phyloP scores from a whole-genome alignment of 2,329 filamentous ascomycete species.

The Graphiopsis chlorocephala region DNA sequence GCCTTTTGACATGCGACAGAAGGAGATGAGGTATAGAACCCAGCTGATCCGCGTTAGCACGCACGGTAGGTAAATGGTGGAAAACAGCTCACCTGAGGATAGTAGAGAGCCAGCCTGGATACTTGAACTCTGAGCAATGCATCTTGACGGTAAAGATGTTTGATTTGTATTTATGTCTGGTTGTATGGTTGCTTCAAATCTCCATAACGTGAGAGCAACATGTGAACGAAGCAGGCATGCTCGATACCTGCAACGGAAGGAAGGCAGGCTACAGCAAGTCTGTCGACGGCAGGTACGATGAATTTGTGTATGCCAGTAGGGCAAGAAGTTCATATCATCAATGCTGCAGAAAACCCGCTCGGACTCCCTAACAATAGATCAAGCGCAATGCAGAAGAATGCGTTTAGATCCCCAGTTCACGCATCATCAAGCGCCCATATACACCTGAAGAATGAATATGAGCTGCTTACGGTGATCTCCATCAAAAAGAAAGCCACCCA shows the following conservation, averaged over 20 bases:
- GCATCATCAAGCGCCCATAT: neutral
- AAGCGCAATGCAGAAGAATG: neutral
- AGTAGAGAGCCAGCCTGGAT: neutral
- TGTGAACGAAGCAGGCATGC: neutral
- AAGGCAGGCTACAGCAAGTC: neutral
- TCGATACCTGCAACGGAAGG: neutral
- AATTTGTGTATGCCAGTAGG: neutral
- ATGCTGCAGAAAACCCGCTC: neutral
- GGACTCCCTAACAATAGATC: neutral
- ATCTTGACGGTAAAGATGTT: neutral
- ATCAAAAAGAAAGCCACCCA: conserved; percentile 12
- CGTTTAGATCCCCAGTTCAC: neutral
- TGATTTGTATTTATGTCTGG: neutral
- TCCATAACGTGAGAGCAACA: neutral
- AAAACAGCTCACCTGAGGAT: neutral
- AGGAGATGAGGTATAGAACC: neutral
- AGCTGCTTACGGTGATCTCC: neutral
- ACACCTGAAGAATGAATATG: neutral
- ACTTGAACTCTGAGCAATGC: neutral
- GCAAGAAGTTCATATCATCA: neutral
- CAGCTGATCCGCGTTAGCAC: neutral
- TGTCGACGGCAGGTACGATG: neutral
- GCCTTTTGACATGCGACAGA: neutral
- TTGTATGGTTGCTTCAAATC: neutral
- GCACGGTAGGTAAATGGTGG: neutral